Conservation (phyloP, 164 flowering plant species). For the Kalanchoe fedtschenkoi region DNA sequence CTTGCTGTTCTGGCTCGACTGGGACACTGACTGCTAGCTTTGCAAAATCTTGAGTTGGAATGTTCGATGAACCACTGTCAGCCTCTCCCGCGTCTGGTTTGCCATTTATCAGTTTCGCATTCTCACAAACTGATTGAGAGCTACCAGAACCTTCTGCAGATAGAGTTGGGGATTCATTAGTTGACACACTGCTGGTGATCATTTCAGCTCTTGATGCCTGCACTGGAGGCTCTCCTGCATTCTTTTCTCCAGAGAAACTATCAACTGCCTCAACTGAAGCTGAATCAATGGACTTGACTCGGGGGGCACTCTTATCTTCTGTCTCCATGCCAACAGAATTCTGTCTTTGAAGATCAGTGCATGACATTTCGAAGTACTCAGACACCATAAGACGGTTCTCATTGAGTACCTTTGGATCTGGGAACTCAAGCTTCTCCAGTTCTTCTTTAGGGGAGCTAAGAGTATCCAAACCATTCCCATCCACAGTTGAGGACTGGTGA, state of each 20-base stretch:
- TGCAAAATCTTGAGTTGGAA: background rate
- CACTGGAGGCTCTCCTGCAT: conserved; percentile 23
- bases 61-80: background rate
- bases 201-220: conserved; percentile 36
- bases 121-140: conserved; percentile 37
- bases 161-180: conserved; percentile 46
- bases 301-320: background rate
- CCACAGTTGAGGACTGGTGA: conserved; percentile 13
- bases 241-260: conserved; percentile 22
- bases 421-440: conserved; percentile 73
- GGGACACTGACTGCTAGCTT: conserved; percentile 48
- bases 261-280: conserved; percentile 28
- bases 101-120: conserved; percentile 22
- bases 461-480: conserved; percentile 24
- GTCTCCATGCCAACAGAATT: conserved; percentile 34
- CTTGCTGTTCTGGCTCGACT: conserved; percentile 75
- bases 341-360: conserved; percentile 36
- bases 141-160: conserved; percentile 14
- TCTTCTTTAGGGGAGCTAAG: conserved; percentile 30
- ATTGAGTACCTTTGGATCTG: conserved; percentile 67
- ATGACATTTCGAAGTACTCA: conserved; percentile 48
- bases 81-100: conserved; percentile 21
- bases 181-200: conserved; percentile 43
- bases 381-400: conserved; percentile 84
- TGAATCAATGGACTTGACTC: background rate